phyloP scores from a whole-genome alignment of 2,329 filamentous ascomycete genomes.

The Pleomassaria siparia region DNA sequence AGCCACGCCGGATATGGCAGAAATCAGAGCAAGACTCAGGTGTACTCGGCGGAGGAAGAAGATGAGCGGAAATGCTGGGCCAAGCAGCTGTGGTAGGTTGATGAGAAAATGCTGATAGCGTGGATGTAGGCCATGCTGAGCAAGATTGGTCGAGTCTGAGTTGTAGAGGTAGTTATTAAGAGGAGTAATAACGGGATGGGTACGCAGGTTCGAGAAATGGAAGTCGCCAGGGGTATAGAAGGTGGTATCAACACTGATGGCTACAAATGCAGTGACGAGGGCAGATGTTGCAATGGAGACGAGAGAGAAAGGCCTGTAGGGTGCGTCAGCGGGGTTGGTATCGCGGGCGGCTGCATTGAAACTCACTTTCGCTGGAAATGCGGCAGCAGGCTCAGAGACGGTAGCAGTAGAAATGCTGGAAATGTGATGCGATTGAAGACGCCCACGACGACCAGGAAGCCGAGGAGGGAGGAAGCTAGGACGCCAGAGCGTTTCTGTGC shows the following conservation, averaged over 20 bases:
- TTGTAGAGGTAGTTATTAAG: slow-evolving; percentile 58
- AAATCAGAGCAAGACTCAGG: slow-evolving; percentile 63
- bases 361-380: slow-evolving; percentile 80
- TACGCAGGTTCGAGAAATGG: slow-evolving; percentile 64
- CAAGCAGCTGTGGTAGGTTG: slow-evolving; percentile 56
- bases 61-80: slow-evolving; percentile 52
- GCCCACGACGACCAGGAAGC: slow-evolving; percentile 79
- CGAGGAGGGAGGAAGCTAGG: slow-evolving; percentile 74
- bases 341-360: not conserved
- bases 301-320: slow-evolving; percentile 58
- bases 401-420: slow-evolving; percentile 85
- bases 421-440: slow-evolving; percentile 98
- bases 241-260: slow-evolving; percentile 78
- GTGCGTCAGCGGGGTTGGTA: slow-evolving; percentile 10
- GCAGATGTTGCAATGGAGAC: slow-evolving; percentile 66
- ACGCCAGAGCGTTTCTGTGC: slow-evolving; percentile 71
- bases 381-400: slow-evolving; percentile 78
- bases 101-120: slow-evolving; percentile 54
- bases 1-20: slow-evolving; percentile 70
- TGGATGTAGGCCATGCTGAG: slow-evolving; percentile 56
- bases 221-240: slow-evolving; percentile 71
- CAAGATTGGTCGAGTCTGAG: slow-evolving; percentile 50
- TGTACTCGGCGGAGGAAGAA: slow-evolving; percentile 52
- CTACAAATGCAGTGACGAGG: slow-evolving; percentile 67
- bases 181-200: slow-evolving; percentile 54